phyloP scores from a whole-genome alignment of 2,329 filamentous ascomycete species.

The Penicillium fuscoglaucum region DNA sequence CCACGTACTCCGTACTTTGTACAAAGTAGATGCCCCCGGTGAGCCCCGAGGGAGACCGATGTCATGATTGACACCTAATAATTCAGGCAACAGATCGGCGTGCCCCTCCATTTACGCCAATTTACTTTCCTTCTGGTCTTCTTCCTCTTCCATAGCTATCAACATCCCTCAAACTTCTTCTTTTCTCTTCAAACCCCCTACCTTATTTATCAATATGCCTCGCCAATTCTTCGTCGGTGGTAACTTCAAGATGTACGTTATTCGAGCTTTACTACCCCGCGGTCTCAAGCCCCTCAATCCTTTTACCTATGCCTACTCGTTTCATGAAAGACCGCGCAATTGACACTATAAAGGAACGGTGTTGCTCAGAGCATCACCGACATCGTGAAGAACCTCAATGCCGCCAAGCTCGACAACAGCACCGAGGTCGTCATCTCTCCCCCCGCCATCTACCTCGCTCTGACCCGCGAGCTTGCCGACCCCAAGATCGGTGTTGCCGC shows the following conservation, averaged over 20 bases:
- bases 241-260: slow-evolving; percentile 96
- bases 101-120: slow-evolving; percentile 26
- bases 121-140: slow-evolving; percentile 7
- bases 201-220: slow-evolving; percentile 66
- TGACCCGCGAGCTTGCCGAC: slow-evolving; percentile 76
- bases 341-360: slow-evolving; percentile 72
- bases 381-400: slow-evolving; percentile 87
- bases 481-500: slow-evolving; percentile 79
- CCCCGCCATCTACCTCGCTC: slow-evolving; percentile 84
- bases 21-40: background rate
- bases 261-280: slow-evolving; percentile 26
- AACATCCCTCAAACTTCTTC: slow-evolving; percentile 8
- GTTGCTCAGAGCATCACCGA: slow-evolving; percentile 83
- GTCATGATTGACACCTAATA: slow-evolving; percentile 10
- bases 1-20: background rate
- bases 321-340: slow-evolving; percentile 10
- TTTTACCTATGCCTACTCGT: slow-evolving; percentile 9
- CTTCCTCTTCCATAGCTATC: slow-evolving; percentile 13
- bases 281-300: slow-evolving; percentile 29
- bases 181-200: slow-evolving; percentile 7
- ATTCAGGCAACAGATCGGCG: background rate
- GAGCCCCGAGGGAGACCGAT: slow-evolving; percentile 1
- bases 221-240: slow-evolving; percentile 97
- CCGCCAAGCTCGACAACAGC: slow-evolving; percentile 63
- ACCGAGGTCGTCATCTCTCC: slow-evolving; percentile 93